Conservation (phyloP, 768 basidiomycete genomes). For the Fibroporia radiculosa region DNA sequence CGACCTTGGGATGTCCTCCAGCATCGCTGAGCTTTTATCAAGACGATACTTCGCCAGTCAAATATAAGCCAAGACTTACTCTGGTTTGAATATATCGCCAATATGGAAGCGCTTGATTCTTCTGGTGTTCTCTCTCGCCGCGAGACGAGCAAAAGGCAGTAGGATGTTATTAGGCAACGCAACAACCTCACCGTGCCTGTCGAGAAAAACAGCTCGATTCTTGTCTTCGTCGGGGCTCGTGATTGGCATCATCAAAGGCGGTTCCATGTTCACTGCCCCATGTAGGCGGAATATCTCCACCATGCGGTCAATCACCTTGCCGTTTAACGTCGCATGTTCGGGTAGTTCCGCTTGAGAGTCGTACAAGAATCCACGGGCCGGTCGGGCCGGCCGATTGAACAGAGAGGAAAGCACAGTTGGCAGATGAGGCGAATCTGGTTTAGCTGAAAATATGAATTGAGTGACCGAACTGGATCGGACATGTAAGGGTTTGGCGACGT, state of each 20-base stretch:
- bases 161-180: constrained; percentile 65
- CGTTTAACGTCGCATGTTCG: constrained; percentile 63
- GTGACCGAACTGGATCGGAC: neutral
- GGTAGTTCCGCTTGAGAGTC: constrained; percentile 62
- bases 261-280: constrained; percentile 83
- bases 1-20: constrained; percentile 64
- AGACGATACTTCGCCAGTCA: neutral
- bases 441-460: constrained; percentile 34
- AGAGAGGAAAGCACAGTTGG: constrained; percentile 71
- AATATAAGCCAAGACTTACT: constrained; percentile 40
- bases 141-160: constrained; percentile 73
- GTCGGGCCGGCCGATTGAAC: constrained; percentile 65
- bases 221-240: constrained; percentile 47
- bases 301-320: constrained; percentile 71
- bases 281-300: constrained; percentile 77
- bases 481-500: too few relatives aligned
- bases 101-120: constrained; percentile 84
- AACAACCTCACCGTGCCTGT: constrained; percentile 72
- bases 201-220: constrained; percentile 69
- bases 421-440: constrained; percentile 76
- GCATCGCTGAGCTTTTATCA: constrained; percentile 34
- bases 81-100: constrained; percentile 61
- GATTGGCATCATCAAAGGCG: constrained; percentile 75
- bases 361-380: constrained; percentile 63
- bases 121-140: constrained; percentile 55